phyloP scores from a whole-genome alignment of 768 basidiomycete species.

The Suillus subaureus region DNA sequence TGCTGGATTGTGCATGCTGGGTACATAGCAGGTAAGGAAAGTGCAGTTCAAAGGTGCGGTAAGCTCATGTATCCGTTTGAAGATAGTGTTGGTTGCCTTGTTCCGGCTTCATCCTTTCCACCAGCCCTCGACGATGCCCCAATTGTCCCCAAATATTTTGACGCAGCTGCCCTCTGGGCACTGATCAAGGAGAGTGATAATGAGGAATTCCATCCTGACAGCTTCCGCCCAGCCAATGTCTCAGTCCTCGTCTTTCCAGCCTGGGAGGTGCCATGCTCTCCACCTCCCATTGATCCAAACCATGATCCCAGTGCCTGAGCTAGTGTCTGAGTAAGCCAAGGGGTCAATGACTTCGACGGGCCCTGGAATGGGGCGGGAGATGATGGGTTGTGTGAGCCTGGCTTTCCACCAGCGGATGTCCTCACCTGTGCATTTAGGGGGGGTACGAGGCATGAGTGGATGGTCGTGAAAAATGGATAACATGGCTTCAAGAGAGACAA shows the following conservation, averaged over 20 bases:
- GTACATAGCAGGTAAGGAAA: no score
- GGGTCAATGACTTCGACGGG: constrained; percentile 37
- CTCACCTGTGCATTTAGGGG: constrained; percentile 17
- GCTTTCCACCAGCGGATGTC: constrained; percentile 41
- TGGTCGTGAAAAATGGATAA: constrained; percentile 27
- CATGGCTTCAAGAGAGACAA: constrained; percentile 42
- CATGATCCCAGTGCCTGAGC: constrained; percentile 34
- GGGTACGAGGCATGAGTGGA: constrained; percentile 32
- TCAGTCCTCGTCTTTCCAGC: constrained; percentile 25
- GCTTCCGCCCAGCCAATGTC: constrained; percentile 54
- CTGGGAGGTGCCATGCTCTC: constrained; percentile 34
- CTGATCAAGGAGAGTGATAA: constrained; percentile 6
- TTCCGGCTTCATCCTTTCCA: constrained; percentile 31
- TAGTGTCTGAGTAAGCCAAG: constrained; percentile 44
- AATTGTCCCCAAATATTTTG: constrained; percentile 25
- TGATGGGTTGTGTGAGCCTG: constrained; percentile 20
- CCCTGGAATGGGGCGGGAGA: background rate
- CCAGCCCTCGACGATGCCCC: constrained; percentile 40
- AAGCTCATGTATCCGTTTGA: constrained; percentile 2
- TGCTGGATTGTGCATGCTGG: no score
- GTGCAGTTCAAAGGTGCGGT: no score
- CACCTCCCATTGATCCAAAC: constrained; percentile 21
- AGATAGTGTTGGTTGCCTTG: constrained; percentile 27
- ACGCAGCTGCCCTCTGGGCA: no score
- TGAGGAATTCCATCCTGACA: constrained; percentile 44